Conservation (phyloP, 2,329 filamentous ascomycete genomes). For the Zymoseptoria passerinii region DNA sequence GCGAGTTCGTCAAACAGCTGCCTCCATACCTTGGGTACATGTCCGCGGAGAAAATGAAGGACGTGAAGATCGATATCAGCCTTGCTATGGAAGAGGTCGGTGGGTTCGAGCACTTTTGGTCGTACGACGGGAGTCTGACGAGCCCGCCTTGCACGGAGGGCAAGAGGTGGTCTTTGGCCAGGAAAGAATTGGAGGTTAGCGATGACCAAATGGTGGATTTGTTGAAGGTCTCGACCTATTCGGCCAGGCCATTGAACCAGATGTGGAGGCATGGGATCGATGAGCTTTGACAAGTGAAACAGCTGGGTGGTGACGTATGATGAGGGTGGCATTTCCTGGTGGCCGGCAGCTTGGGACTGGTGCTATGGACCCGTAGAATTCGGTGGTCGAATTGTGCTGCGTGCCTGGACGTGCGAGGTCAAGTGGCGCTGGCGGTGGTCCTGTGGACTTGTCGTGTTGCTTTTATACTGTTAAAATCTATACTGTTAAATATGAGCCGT, state of each 20-base stretch:
- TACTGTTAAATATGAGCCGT: not conserved
- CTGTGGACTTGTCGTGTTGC: not conserved
- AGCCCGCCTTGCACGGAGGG: slow-evolving; percentile 42
- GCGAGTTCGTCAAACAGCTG: slow-evolving; percentile 37
- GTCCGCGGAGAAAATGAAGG: slow-evolving; percentile 12
- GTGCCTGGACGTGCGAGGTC: not conserved
- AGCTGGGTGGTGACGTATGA: not conserved
- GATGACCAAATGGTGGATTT: slow-evolving; percentile 44
- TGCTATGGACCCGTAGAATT: not conserved
- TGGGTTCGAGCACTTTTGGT: slow-evolving; percentile 41
- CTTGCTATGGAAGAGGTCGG: slow-evolving; percentile 32
- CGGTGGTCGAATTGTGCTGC: not conserved
- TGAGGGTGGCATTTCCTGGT: not conserved
- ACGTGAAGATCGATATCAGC: slow-evolving; percentile 24
- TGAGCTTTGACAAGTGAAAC: not conserved
- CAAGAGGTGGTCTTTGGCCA: slow-evolving; percentile 39
- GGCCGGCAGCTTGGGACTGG: too few species aligned
- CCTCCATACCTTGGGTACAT: slow-evolving; percentile 22
- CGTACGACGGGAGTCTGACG: slow-evolving; percentile 42
- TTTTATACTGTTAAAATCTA: not conserved
- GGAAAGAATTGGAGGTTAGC: slow-evolving; percentile 36
- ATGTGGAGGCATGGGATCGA: slow-evolving; percentile 43
- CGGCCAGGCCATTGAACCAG: slow-evolving; percentile 38
- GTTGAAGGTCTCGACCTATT: slow-evolving; percentile 39
- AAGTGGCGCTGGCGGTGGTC: too few species aligned